Base-by-base conservation (phyloP, 176 grass and related monocot species). In the Areca catechu region DNA sequence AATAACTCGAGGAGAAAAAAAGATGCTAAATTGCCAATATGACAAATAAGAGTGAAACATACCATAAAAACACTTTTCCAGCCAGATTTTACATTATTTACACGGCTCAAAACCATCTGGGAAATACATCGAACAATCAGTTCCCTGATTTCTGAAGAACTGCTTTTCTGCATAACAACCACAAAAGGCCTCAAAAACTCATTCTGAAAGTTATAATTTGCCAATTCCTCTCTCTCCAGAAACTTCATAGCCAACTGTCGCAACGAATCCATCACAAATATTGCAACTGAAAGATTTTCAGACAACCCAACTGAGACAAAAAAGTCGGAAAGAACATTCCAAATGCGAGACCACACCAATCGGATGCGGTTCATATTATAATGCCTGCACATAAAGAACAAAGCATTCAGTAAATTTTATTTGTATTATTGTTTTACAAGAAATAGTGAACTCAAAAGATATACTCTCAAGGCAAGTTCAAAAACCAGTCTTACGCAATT, bases 221-320 rank as follows among this genome's bases (percentile, higher is more conserved):
- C 93, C 70, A 97, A 55, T 74, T 97, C 93, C 54, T 91, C 93
- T 68, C 93, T 80, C 80, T 97, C 87, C 51, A 97, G 58, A 80
- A 97, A 97, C 70, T 97, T 97, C 87, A 97, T 97, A 17, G 93
- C 78, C 53, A 97, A 65, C 72, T 97, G 93, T 69, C 93, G 80
- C 60, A 92, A 65, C 48, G 93, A 91, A 51, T 97, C 93, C 93
- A 97, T 91, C 49, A 97, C 93, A 75, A 97, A 97, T 72, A 97
- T 88, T 78, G 93, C 62, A 65, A 97, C 83, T 70, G 93, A 97
- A 48, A 97, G 80, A 79, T 87, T 97, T 74, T 97, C 87, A 56
- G 83, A 80, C 15, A 97, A 79, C 48, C 93, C 93, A 20, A 97
- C 93, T 77, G 87, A 85, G 22, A 97, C 93, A 74, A 97, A 91